Percentiles rank a stretch among this genome's conserved stretches.
Evolutionary conservation across 495 filamentous ascomycete genomes (phyloP).

Genomic region (Hypoxylon trugodes): DNA sequence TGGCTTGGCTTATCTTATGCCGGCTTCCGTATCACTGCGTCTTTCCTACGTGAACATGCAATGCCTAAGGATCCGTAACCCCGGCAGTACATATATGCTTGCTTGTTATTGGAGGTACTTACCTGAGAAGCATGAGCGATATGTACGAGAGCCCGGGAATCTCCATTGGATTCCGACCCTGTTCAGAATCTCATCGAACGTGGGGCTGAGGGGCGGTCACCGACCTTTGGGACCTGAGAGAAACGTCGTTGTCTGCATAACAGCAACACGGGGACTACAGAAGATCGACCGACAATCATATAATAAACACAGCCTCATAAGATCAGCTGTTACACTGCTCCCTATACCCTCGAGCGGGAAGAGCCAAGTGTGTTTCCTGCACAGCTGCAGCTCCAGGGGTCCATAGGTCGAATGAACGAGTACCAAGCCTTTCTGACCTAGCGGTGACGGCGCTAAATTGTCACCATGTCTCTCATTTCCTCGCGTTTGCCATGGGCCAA

Average conservation of each 20-base stretch:
- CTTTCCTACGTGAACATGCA: conserved; percentile 5
- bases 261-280: conserved; percentile 11
- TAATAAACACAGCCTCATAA: conserved; percentile 22
- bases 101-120: conserved; percentile 8
- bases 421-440: conserved; percentile 30
- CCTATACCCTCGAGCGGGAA: conserved; percentile 3
- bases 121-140: background rate
- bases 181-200: conserved; percentile 9
- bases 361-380: conserved; percentile 26
- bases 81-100: conserved; percentile 5
- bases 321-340: conserved; percentile 29
- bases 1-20: conserved; percentile 12
- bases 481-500: conserved; percentile 15
- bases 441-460: conserved; percentile 34
- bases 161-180: conserved; percentile 20
- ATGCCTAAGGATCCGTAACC: conserved; percentile 13
- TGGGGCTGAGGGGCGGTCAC: conserved; percentile 10
- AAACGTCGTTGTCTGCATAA: background rate
- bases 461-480: conserved; percentile 22
- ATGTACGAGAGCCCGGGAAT: conserved; percentile 17
- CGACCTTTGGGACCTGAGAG: conserved; percentile 14
- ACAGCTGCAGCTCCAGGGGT: conserved; percentile 18
- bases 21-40: background rate
- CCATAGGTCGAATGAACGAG: conserved; percentile 23
- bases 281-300: conserved; percentile 20